Evolutionary conservation across 768 basidiomycete genomes (phyloP).

Genomic region (Lactifluus subvellereus): DNA sequence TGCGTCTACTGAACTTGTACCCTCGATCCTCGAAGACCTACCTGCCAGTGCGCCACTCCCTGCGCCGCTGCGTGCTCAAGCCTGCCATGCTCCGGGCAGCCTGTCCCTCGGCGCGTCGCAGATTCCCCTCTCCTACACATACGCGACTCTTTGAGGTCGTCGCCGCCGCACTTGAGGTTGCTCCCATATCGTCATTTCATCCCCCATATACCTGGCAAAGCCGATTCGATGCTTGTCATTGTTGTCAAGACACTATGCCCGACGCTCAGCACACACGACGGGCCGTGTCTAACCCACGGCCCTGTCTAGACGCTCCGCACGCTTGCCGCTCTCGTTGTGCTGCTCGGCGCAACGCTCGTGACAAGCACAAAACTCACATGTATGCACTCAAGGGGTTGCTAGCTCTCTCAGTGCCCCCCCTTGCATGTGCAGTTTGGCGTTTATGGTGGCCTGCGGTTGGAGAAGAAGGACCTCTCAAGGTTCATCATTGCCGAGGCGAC

Average conservation of each 20-base stretch:
- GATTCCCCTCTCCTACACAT: slow-evolving; percentile 46
- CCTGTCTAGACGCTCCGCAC: too few species aligned
- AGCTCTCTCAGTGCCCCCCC: slow-evolving; percentile 34
- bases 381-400: too few species aligned
- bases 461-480: too few species aligned
- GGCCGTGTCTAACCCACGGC: slow-evolving; percentile 32
- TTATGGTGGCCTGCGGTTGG: too few species aligned
- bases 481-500: too few species aligned
- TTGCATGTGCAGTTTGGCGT: slow-evolving; percentile 26
- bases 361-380: too few species aligned
- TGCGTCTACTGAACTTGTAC: slow-evolving; percentile 53
- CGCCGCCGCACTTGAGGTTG: slow-evolving; percentile 43
- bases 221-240: slow-evolving; percentile 44
- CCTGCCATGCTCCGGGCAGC: slow-evolving; percentile 70
- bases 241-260: slow-evolving; percentile 64
- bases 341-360: too few species aligned
- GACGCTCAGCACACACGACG: slow-evolving; percentile 52
- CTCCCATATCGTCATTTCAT: slow-evolving; percentile 31
- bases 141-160: slow-evolving; percentile 47
- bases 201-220: slow-evolving; percentile 27
- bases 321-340: too few species aligned
- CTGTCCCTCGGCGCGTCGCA: slow-evolving; percentile 49
- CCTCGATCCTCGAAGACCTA: slow-evolving; percentile 56
- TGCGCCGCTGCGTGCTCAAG: slow-evolving; percentile 54
- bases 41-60: slow-evolving; percentile 51